phyloP scores from a whole-genome alignment of 345 rosid species.

The Cardiospermum halicacabum region DNA sequence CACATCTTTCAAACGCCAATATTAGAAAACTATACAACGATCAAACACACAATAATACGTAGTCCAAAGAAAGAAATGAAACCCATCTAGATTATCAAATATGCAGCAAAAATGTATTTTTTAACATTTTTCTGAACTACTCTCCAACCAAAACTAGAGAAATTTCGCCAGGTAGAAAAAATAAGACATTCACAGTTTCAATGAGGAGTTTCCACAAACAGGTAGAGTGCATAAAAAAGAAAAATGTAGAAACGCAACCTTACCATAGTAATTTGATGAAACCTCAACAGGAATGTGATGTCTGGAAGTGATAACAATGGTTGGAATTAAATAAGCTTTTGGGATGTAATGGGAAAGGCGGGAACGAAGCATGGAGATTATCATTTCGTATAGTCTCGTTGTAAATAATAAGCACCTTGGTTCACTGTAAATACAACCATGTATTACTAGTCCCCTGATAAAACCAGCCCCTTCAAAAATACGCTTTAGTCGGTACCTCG shows the following conservation, averaged over 20 bases:
- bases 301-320: neutral
- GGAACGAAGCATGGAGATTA: slow-evolving; percentile 17
- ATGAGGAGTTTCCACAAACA: slow-evolving; percentile 20
- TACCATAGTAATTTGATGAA: slow-evolving; percentile 25
- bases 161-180: too few species aligned
- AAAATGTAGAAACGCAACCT: neutral
- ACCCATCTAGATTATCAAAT: neutral
- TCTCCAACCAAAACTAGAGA: neutral
- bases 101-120: neutral
- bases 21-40: neutral
- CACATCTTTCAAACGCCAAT: neutral
- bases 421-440: too few species aligned
- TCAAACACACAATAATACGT: too few species aligned
- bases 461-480: too few species aligned
- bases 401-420: too few species aligned
- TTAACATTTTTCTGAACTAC: neutral
- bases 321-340: neutral
- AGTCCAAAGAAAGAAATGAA: too few species aligned
- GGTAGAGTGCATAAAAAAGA: neutral
- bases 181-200: neutral
- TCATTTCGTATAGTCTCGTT: too few species aligned
- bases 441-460: too few species aligned
- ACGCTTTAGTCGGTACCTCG: too few species aligned
- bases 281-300: slow-evolving; percentile 2
- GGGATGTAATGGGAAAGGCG: slow-evolving; percentile 15